phyloP scores from a whole-genome alignment of 345 rosid species.

The Citrus cavaleriei region DNA sequence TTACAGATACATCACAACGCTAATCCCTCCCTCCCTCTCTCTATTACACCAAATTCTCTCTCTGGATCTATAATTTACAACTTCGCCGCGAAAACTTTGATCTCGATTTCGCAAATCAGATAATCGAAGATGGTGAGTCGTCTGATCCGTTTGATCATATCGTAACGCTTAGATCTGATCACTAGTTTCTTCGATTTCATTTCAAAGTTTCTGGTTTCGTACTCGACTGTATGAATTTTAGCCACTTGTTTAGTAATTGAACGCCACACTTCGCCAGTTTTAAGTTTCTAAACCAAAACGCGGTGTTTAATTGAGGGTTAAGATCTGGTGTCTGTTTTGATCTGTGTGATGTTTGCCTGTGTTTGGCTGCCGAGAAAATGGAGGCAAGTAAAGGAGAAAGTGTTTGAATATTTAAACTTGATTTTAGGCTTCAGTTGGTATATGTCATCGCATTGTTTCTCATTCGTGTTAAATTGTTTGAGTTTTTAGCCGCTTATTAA shows the following conservation, averaged over 20 bases:
- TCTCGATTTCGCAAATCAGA: neutral
- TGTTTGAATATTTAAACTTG: neutral
- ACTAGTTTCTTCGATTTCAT: constrained; percentile 1
- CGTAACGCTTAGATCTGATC: constrained; percentile 14
- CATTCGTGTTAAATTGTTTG: neutral
- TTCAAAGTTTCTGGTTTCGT: neutral
- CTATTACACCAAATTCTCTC: neutral
- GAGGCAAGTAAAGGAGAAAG: neutral
- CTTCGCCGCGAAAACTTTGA: neutral
- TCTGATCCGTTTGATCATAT: neutral
- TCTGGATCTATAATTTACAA: constrained; percentile 2
- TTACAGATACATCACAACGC: neutral
- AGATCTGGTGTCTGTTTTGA: constrained; percentile 12
- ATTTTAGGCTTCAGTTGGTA: neutral
- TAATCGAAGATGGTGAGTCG: constrained; percentile 14
- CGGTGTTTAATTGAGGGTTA: constrained; percentile 3
- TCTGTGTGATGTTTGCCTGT: neutral
- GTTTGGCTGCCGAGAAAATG: neutral
- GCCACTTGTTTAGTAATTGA: neutral
- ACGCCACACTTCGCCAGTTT: neutral
- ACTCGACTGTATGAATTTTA: neutral
- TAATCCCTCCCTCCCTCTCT: neutral
- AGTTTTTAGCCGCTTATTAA: neutral
- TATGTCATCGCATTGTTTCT: neutral
- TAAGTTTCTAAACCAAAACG: neutral